Evolutionary conservation across 805 yeast genomes (phyloP), one percentile per base, ranked within the genome.

Genomic region (Wickerhamiella sorbophila): DNA sequence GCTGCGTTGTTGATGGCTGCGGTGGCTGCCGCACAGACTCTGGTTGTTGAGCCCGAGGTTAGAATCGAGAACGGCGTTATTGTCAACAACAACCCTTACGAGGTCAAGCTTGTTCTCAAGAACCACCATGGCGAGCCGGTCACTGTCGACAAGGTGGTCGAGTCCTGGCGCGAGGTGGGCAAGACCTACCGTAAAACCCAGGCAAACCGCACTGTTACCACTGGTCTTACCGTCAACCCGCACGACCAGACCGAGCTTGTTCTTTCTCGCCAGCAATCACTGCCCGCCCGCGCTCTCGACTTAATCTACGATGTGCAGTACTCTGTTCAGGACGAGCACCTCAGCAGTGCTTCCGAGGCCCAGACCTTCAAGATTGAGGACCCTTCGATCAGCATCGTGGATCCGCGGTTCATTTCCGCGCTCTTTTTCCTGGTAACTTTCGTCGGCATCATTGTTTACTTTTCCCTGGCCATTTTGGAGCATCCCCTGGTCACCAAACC

Each of bases 381-480:
- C 52, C 71, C 70, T 31, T 70, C 77, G 43, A 64, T 86, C 51
- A 78, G 93, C 0, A 48, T 77, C 41, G 76, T 79, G 62, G 74
- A 81, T 56, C 91, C 87, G 12, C 75, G 77, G 60, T 71, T 85
- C 54, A 55, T 84, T 44, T 58, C 80, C 29, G 70, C 80, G 49
- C 79, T 76, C 56, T 40, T 74, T 14, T 50, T 81, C 20, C 58
- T 77, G 16, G 41, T 77, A 22, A 76, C 64, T 40, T 71, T 63
- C 33, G 51, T 70, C 37, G 75, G 65, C 35, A 79, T 76, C 59
- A 57, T 64, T 47, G 56, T 59, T 29, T 70, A 70, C 59, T 21
- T 33, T 17, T 14, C 41, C 29, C 15, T 47, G 55, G 41, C 44
- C 26, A 50, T 53, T n/a, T 44, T 36, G 40, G 38, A 20, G 22